These are phyloP conservation scores for Xerocomus amazonicus DNA, from an alignment of 1,284 basidiomycete species.

Conservation along the genomic window DNA sequence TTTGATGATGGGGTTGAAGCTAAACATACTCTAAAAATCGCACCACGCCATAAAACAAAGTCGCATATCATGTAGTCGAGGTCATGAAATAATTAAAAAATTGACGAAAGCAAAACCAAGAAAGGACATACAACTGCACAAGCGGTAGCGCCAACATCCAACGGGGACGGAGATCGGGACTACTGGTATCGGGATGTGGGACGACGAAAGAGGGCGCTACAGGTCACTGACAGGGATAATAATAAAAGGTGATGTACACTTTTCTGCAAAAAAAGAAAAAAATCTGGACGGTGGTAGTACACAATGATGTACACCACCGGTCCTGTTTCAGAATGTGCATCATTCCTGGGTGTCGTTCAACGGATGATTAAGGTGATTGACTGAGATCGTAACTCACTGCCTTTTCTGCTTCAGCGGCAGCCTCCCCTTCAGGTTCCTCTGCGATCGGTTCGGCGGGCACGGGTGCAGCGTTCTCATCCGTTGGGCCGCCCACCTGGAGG, in stretches of 20 bases:
- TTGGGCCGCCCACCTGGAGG: slow-evolving; percentile 38
- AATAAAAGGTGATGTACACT: slow-evolving; percentile 33
- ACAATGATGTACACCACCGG: slow-evolving; percentile 13
- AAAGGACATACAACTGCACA: slow-evolving; percentile 23
- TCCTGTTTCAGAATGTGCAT: slow-evolving; percentile 12
- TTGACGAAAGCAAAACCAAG: slow-evolving; percentile 27
- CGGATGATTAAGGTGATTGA: neutral
- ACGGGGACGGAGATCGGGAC: slow-evolving; percentile 2
- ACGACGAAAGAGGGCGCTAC: slow-evolving; percentile 18
- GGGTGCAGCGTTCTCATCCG: slow-evolving; percentile 37
- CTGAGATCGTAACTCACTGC: slow-evolving; percentile 16
- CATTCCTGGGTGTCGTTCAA: slow-evolving; percentile 18
- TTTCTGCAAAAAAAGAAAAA: slow-evolving; percentile 23
- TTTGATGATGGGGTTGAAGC: slow-evolving; percentile 6
- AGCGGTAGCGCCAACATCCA: slow-evolving; percentile 16
- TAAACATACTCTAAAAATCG: slow-evolving; percentile 5
- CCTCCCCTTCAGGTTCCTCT: slow-evolving; percentile 52
- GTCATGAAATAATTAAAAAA: slow-evolving; percentile 11
- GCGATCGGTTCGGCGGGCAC: slow-evolving; percentile 42
- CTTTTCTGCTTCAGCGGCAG: slow-evolving; percentile 39
- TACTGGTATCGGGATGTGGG: slow-evolving; percentile 18
- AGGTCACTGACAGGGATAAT: slow-evolving; percentile 30
- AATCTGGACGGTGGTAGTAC: slow-evolving; percentile 12
- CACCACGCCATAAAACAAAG: slow-evolving; percentile 16
- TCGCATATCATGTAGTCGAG: slow-evolving; percentile 8